Percentiles rank a stretch among this genome's conserved stretches.
Evolutionary conservation across 2,329 filamentous ascomycete species (phyloP).

Genomic region (Xylariaceae sp.): DNA sequence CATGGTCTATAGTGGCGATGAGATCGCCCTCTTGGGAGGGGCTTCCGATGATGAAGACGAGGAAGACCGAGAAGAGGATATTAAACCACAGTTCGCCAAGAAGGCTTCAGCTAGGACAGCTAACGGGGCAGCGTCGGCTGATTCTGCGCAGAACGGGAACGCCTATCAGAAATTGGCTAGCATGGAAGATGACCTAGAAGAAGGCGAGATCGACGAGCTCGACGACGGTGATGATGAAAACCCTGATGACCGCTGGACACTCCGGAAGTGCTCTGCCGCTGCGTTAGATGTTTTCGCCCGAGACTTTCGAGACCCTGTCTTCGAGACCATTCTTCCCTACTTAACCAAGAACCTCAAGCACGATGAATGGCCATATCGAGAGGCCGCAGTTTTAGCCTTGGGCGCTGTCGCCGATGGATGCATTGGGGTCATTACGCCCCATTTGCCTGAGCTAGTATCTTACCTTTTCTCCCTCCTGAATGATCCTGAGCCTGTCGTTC

Average conservation of each 20-base stretch:
- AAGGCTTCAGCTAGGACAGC: slow-evolving; percentile 64
- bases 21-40: slow-evolving; percentile 82
- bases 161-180: slow-evolving; percentile 60
- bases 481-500: slow-evolving; percentile 86
- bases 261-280: slow-evolving; percentile 95
- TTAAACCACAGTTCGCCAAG: slow-evolving; percentile 91
- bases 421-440: slow-evolving; percentile 85
- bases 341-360: slow-evolving; percentile 89
- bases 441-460: slow-evolving; percentile 87
- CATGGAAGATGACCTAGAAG: slow-evolving; percentile 80
- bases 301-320: slow-evolving; percentile 87
- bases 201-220: slow-evolving; percentile 83
- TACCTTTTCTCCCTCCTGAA: slow-evolving; percentile 87
- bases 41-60: slow-evolving; percentile 89
- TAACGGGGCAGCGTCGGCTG: slow-evolving; percentile 59
- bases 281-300: slow-evolving; percentile 93
- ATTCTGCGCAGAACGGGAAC: slow-evolving; percentile 60
- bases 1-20: slow-evolving; percentile 96
- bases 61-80: slow-evolving; percentile 88
- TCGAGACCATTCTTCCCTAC: slow-evolving; percentile 91
- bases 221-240: slow-evolving; percentile 80
- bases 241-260: slow-evolving; percentile 91
- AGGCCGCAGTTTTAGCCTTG: slow-evolving; percentile 91
- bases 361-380: slow-evolving; percentile 87
- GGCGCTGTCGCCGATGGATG: slow-evolving; percentile 96